Base-by-base conservation (phyloP, 176 grass and related monocot genomes). In the Avena atlantica region DNA sequence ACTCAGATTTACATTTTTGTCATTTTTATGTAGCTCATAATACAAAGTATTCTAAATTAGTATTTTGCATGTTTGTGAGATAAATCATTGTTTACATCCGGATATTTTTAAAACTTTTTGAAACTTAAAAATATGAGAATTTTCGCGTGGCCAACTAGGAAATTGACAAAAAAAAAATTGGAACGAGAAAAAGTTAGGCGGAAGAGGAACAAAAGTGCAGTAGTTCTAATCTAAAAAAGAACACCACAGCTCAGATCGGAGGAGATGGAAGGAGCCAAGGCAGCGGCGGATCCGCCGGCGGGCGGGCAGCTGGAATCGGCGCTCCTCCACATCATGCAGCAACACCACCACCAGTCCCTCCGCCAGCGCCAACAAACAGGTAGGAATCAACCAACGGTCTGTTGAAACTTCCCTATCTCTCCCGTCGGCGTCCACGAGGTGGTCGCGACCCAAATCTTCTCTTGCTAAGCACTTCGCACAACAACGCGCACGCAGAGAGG, bases 291-390 rank as follows among this genome's bases (percentile, higher is more conserved):
- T 21, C 21, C 24, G 24, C 55, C 89, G 63, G 27, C 58, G 5
- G 85, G 72, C 0, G 86, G 84, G 63, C 87, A 84, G 37, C 90
- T 96, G 74, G 92, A 95, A 78, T 89, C 80, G 29, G 83, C 93
- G 63, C 90, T 96, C 81, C 89, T 95, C 49, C 92, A 85, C 10
- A 93, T 97, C 50, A 84, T 91, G 51, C 84, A 90, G 6, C 81
- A 91, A 2, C 88, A 95, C 84, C 91, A 89, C 81, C 69, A 83
- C 25, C 83, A 89, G 65, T 86, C 91, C 74, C 81, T 91, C 74
- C 83, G 72, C 2, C 92, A 92, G 27, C 89, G 90, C 85, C 88
- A 94, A 5, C 88, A 90, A 60, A 94, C 92, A 31, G 93, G 93
- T 94, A 70, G 16, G 13, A 37, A 37, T n/a, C 15, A 81, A 20